Base-by-base conservation (phyloP, 306 rosid genomes). In the Betula pendula region DNA sequence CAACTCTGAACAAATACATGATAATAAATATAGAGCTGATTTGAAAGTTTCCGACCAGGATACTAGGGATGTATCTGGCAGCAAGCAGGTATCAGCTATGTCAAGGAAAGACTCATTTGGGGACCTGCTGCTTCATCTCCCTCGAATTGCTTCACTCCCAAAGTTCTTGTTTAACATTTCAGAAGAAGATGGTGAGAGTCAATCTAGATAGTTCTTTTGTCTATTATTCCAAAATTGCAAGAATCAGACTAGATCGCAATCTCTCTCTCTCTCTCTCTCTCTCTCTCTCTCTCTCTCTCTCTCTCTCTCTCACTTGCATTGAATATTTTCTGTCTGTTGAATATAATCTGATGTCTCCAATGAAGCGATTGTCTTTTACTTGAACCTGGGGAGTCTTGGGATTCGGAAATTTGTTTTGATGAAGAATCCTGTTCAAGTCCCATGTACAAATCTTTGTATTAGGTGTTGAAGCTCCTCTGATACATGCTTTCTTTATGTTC, bases 61-160 rank as follows among this genome's bases (percentile, higher is more conserved):
- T 22, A 33, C 27, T 0, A 87, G 65, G 74, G 93, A 88, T 55
- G 77, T 70, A 52, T 73, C 83, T 71, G 55, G 58, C 40, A 79
- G 86, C 67, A 89, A 77, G 83, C 90, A 84, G 76, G 82, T 75
- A 35, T 47, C 78, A 0, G 89, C 82, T 11, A 89, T 93, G 96
- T 86, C 96, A 2, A 89, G 94, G 87, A 93, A 87, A 77, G 97
- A 93, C 68, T 93, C 96, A 0, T 93, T 93, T 3, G 90, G 90
- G 69, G 96, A 90, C 3, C 74, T 93, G 75, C 84, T 90, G 70
- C 87, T 87, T 72, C 94, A 89, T 75, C 92, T 93, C 62, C 97
- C 97, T 58, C 84, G 93, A 38, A 89, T 93, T 15, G 73, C 94
- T 1, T 93, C 96, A 2, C 88, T 93, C 22, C 91, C 96, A 0